Evolutionary conservation across 1,139 yeast species (phyloP), one percentile per base, ranked within the genome.

Genomic region (Casaregolazyma suthepensis): DNA sequence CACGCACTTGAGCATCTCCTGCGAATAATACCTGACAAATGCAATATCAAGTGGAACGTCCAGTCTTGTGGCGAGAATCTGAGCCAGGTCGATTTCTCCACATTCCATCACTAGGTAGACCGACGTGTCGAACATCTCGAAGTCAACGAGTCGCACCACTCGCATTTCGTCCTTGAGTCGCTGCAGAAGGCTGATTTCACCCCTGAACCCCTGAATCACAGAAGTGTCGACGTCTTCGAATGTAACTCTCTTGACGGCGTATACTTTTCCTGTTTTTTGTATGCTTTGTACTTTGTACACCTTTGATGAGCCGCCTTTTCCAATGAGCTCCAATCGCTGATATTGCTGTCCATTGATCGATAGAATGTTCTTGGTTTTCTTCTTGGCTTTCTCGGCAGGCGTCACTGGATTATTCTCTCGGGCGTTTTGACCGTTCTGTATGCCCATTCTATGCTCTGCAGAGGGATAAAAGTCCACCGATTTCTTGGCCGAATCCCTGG

Each of bases 291-390:
- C 96, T 61, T 86, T 85, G 73, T 85, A 93, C 17, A 93, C 99
- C 64, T 86, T 88, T 0, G 98, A 90, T 0, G 97, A 80, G 0
- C 99, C 99, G 37, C 99, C 99, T 63, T 86, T 78, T 13, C 99
- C 99, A 17, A 93, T 69, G 18, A 87, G 73, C 62, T 89, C 96
- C 20, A 88, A 71, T 55, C 85, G 80, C 61, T 86, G 94, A 65
- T 88, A 91, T 44, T 77, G 78, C 45, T 76, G 75, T 2, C 80
- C 83, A 66, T 89, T 87, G 1, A 83, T 77, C 3, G 66, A 62
- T 40, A 72, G 62, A 31, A 61, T 51, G 44, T 61, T 66, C 47
- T 67, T 67, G 50, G 62, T 38, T 60, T 63, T 47, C 51, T 54
- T 19, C 52, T 37, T 44, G 9, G 46, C 40, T 23, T 45, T 37